Percentiles rank a stretch among this genome's conserved stretches.
phyloP scores from a whole-genome alignment of 2,329 filamentous ascomycete genomes.

The Thermochaetoides dissita region DNA sequence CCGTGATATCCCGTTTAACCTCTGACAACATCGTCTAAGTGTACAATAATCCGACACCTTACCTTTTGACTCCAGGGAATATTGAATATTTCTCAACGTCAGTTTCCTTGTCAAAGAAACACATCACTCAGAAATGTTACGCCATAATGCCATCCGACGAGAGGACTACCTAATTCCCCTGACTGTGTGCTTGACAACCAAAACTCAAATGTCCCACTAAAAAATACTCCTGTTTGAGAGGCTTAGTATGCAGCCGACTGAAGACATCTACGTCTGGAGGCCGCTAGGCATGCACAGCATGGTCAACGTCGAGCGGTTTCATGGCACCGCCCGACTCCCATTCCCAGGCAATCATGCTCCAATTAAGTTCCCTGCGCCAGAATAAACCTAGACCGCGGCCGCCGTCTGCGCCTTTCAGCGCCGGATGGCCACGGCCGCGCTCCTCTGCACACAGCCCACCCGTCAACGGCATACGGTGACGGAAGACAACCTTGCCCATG shows the following conservation, averaged over 20 bases:
- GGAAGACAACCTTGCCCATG: constrained; percentile 76
- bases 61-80: constrained; percentile 2
- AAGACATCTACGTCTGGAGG: no score
- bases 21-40: constrained; percentile 3
- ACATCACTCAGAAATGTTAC: constrained; percentile 8
- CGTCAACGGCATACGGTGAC: constrained; percentile 61
- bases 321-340: constrained; percentile 39
- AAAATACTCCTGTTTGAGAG: no score
- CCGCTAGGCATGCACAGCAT: constrained; percentile 32
- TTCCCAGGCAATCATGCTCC: constrained; percentile 73
- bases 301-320: constrained; percentile 28
- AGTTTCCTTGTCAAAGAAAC: no score
- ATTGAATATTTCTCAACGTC: not conserved
- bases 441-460: constrained; percentile 74
- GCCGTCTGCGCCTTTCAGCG: constrained; percentile 27
- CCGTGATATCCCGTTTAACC: not conserved
- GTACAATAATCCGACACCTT: not conserved
- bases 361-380: constrained; percentile 68
- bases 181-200: constrained; percentile 23
- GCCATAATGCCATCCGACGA: constrained; percentile 15
- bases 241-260: no score
- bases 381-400: constrained; percentile 53
- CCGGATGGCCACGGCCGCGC: constrained; percentile 33
- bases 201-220: not conserved
- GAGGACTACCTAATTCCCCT: constrained; percentile 39